Base-by-base conservation (phyloP, 306 rosid genomes). In the Castanospermum australe region DNA sequence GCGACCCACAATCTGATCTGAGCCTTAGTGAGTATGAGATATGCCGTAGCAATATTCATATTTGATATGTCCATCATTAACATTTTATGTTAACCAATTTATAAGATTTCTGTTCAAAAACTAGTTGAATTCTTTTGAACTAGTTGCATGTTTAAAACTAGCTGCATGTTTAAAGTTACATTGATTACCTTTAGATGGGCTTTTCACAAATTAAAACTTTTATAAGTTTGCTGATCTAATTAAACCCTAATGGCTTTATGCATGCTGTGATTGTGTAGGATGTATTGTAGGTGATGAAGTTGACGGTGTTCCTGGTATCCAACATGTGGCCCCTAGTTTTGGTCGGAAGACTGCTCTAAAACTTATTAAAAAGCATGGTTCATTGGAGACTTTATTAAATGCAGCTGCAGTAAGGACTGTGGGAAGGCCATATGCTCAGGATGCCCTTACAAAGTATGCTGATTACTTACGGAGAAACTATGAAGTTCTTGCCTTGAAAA, bases 231-330 rank as follows among this genome's bases (percentile, higher is more conserved):
- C 22, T 33, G 21, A 25, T 77, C 47, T 14, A 28, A 51, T 51
- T 10, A 52, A 70, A 76, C 36, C 45, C 15, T n/a, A n/a, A n/a
- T n/a, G n/a, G n/a, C n/a, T n/a, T n/a, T n/a, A n/a, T n/a, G 77
- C 54, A 22, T 65, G 48, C 44, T 80, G 48, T 69, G 39, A 67
- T 48, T 83, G 32, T 68, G 71, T 69, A 93, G 97, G 98, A 85
- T 91, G 94, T 88, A 87, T 92, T 36, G 47, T 95, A 70, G 99
- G 99, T 8, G 98, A 95, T 73, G 90, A 88, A 77, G 93, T 86
- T 71, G 99, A 95, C 38, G 95, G 99, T 1, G 97, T 95, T 84
- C 99, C 99, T 13, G 97, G 99, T 42, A 95, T 95, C 88, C 99
- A 95, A 69, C 91, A 90, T 17, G 61, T 95, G 57, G 97, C 83